Percentiles rank a stretch among this genome's conserved stretches.
phyloP scores from a whole-genome alignment of 768 basidiomycete genomes.

The Piloderma croceum region DNA sequence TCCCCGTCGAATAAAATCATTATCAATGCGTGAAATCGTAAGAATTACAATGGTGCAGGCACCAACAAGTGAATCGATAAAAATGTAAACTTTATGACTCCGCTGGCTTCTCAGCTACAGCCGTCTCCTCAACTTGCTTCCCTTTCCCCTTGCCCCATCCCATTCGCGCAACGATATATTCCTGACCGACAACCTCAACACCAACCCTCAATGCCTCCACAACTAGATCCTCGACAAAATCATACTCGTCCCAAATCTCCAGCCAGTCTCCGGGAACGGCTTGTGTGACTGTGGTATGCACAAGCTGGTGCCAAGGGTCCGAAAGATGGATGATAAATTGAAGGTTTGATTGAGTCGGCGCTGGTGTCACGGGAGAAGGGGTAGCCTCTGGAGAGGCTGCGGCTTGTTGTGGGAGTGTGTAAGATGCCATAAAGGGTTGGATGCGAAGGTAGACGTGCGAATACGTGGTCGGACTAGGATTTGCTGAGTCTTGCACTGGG shows the following conservation, averaged over 20 bases:
- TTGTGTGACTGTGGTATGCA: slow-evolving; percentile 77
- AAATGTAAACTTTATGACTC: slow-evolving; percentile 2
- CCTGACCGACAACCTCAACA: slow-evolving; percentile 88
- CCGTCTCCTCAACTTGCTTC: too few relatives aligned
- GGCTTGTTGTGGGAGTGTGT: slow-evolving; percentile 36
- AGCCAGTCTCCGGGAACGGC: slow-evolving; percentile 82
- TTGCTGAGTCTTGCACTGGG: slow-evolving; percentile 35
- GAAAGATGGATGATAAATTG: slow-evolving; percentile 60
- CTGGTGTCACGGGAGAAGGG: slow-evolving; percentile 18
- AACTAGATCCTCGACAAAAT: slow-evolving; percentile 94
- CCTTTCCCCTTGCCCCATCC: slow-evolving; percentile 69
- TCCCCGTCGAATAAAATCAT: slow-evolving; percentile 6
- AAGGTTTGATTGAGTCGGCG: slow-evolving; percentile 33
- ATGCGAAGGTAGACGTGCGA: slow-evolving; percentile 91
- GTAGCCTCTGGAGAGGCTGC: slow-evolving; percentile 17
- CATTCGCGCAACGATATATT: slow-evolving; percentile 84
- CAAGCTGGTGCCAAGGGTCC: slow-evolving; percentile 77
- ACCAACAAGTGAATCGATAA: neutral
- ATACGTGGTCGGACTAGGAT: slow-evolving; percentile 61
- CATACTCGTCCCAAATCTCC: slow-evolving; percentile 83
- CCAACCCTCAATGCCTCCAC: slow-evolving; percentile 82
- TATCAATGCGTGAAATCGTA: slow-evolving; percentile 1
- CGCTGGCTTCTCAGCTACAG: slow-evolving; percentile 7
- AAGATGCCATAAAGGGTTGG: slow-evolving; percentile 72
- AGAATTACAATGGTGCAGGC: neutral